Evolutionary conservation across 2,329 filamentous ascomycete genomes (phyloP).

Genomic region (Fusarium albidum): DNA sequence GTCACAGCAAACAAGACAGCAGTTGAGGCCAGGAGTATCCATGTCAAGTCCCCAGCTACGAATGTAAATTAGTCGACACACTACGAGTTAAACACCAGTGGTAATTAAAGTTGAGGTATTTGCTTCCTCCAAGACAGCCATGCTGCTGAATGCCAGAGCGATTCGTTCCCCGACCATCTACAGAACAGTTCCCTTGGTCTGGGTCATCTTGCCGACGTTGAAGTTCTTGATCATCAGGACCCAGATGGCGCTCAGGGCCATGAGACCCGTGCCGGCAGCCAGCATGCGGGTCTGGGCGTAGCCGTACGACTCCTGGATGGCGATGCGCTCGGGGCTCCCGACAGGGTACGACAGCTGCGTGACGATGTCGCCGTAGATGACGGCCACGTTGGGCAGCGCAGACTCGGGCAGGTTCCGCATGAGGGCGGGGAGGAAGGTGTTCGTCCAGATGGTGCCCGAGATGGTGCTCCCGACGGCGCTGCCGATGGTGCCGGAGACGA

Average conservation of each 20-base stretch:
- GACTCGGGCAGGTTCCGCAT: constrained; percentile 48
- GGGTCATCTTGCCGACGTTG: constrained; percentile 41
- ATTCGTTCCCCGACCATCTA: constrained; percentile 20
- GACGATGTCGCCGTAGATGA: constrained; percentile 50
- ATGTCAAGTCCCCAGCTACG: no score
- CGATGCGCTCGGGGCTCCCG: constrained; percentile 50
- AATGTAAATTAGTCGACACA: no score
- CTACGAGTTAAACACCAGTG: no score
- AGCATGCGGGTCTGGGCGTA: constrained; percentile 54
- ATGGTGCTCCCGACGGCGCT: constrained; percentile 55
- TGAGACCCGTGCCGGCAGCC: constrained; percentile 45
- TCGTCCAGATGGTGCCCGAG: constrained; percentile 53
- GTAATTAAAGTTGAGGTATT: no score
- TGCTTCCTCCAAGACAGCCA: no score
- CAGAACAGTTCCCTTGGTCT: constrained; percentile 44
- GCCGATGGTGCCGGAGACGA: constrained; percentile 54
- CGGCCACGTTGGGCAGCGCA: constrained; percentile 46
- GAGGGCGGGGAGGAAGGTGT: constrained; percentile 49
- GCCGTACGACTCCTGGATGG: constrained; percentile 56
- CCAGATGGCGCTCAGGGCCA: constrained; percentile 39
- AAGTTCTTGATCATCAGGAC: constrained; percentile 43
- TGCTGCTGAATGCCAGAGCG: no score
- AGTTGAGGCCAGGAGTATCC: no score
- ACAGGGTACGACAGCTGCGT: constrained; percentile 50
- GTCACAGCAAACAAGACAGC: no score